Percentiles rank a stretch among this genome's conserved stretches.
Evolutionary conservation across 73 alveolate genomes (phyloP).

Genomic region (Stentor coeruleus): DNA sequence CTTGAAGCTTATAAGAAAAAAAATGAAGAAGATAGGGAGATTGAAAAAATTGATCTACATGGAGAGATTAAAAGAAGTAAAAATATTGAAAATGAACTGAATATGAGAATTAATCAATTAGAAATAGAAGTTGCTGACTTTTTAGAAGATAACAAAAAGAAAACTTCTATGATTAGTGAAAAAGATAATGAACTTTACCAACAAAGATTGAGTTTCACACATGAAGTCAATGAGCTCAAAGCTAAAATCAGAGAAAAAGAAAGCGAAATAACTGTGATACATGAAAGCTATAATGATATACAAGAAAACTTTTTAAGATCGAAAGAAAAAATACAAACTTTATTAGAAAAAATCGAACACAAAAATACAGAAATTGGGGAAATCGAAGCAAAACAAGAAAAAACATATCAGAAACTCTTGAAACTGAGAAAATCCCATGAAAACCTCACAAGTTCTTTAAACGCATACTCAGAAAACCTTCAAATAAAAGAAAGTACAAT

Average conservation of each 20-base stretch:
- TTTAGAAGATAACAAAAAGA: background rate
- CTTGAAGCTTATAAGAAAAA: background rate
- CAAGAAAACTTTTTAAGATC: background rate
- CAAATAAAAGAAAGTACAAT: too few relatives aligned
- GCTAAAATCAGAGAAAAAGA: background rate
- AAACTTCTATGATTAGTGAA: too few relatives aligned
- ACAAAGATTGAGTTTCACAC: background rate
- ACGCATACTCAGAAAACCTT: too few relatives aligned
- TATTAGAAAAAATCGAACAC: background rate
- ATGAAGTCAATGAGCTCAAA: background rate
- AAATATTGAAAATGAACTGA: background rate
- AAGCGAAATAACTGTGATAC: background rate
- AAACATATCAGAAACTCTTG: background rate
- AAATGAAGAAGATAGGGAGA: background rate
- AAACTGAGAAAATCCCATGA: background rate
- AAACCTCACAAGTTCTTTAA: background rate
- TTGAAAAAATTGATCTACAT: background rate
- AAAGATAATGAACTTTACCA: background rate
- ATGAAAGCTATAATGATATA: background rate
- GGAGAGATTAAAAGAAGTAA: too few relatives aligned
- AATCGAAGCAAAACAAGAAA: background rate
- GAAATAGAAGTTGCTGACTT: background rate
- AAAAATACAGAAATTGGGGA: too few relatives aligned
- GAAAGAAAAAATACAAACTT: background rate
- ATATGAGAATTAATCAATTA: too few relatives aligned